phyloP scores from a whole-genome alignment of 2,329 filamentous ascomycete species.

The Aspergillus ochraceoroseus region DNA sequence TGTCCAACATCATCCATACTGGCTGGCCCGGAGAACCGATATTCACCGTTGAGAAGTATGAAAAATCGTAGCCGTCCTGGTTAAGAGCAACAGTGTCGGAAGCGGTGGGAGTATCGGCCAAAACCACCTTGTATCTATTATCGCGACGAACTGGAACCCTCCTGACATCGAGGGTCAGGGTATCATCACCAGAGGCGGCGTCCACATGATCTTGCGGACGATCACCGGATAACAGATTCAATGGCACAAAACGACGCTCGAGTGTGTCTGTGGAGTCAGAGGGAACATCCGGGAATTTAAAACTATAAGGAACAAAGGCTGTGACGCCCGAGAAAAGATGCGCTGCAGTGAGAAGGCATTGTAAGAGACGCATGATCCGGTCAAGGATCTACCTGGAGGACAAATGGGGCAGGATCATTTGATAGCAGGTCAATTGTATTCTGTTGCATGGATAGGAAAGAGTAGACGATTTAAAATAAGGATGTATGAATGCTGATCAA shows the following conservation, averaged over 20 bases:
- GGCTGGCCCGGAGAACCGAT: slow-evolving; percentile 49
- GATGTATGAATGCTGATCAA: background rate
- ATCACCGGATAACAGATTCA: slow-evolving; percentile 19
- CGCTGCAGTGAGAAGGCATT: slow-evolving; percentile 33
- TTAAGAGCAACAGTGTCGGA: slow-evolving; percentile 49
- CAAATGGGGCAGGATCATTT: slow-evolving; percentile 9
- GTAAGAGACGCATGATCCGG: slow-evolving; percentile 36
- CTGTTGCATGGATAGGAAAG: slow-evolving; percentile 1
- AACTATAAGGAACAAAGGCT: slow-evolving; percentile 44
- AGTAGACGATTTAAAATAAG: slow-evolving; percentile 3
- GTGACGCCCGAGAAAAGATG: slow-evolving; percentile 34
- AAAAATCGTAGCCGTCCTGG: slow-evolving; percentile 52
- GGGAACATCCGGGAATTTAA: slow-evolving; percentile 21
- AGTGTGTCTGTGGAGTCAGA: slow-evolving; percentile 19
- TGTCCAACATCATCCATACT: slow-evolving; percentile 53
- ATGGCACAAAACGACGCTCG: slow-evolving; percentile 34
- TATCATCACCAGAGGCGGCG: slow-evolving; percentile 13
- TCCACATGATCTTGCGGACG: slow-evolving; percentile 19
- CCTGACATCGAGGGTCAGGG: slow-evolving; percentile 37
- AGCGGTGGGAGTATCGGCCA: slow-evolving; percentile 38
- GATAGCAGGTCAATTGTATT: background rate
- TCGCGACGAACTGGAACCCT: slow-evolving; percentile 42
- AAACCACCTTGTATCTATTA: slow-evolving; percentile 47
- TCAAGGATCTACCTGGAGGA: slow-evolving; percentile 10
- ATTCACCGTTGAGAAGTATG: slow-evolving; percentile 50